A percentile compares a stretch with the other conserved stretches of the same genome.
phyloP scores from a whole-genome alignment of 352 stramenopile species.

The Phytopythium aichiense region DNA sequence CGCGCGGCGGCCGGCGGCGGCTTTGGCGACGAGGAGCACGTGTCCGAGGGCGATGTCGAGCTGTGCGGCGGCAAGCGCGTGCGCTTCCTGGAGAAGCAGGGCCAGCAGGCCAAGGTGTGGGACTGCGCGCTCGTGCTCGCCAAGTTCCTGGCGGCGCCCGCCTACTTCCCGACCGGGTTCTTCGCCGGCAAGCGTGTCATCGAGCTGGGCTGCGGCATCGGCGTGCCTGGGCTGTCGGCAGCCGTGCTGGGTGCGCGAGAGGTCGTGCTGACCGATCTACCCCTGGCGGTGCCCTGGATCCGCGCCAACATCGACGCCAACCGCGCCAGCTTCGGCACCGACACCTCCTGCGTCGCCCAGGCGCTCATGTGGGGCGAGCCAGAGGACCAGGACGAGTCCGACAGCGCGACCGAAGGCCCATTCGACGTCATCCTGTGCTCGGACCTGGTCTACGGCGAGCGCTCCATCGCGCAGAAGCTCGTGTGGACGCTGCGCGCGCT shows the following conservation, averaged over 20 bases:
- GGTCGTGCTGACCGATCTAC: conserved; percentile 47
- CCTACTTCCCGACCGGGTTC: conserved; percentile 32
- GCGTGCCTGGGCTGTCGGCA: conserved; percentile 41
- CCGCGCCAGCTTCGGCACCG: conserved; percentile 16
- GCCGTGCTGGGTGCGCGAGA: conserved; percentile 35
- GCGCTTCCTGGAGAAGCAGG: conserved; percentile 45
- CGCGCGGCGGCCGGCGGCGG: conserved; percentile 10
- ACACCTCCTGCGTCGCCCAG: conserved; percentile 8
- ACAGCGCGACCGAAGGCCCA: not conserved
- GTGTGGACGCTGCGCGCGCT: conserved; percentile 36
- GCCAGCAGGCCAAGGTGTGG: conserved; percentile 58
- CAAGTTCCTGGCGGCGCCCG: conserved; percentile 36
- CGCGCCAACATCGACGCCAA: conserved; percentile 46
- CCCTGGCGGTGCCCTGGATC: conserved; percentile 43
- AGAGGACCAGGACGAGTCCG: not conserved
- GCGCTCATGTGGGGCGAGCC: conserved; percentile 42
- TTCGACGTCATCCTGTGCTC: conserved; percentile 60
- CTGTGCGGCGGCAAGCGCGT: conserved; percentile 20
- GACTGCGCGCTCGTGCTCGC: conserved; percentile 52
- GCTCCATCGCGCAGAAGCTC: conserved; percentile 33
- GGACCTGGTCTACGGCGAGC: conserved; percentile 52
- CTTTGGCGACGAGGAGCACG: conserved; percentile 21
- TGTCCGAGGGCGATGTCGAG: conserved; percentile 24
- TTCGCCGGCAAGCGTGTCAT: conserved; percentile 49
- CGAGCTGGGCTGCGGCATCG: conserved; percentile 54